Percentiles rank a stretch among this genome's conserved stretches.
Conservation (phyloP, 1,284 basidiomycete genomes). For the Leucoagaricus sp. region DNA sequence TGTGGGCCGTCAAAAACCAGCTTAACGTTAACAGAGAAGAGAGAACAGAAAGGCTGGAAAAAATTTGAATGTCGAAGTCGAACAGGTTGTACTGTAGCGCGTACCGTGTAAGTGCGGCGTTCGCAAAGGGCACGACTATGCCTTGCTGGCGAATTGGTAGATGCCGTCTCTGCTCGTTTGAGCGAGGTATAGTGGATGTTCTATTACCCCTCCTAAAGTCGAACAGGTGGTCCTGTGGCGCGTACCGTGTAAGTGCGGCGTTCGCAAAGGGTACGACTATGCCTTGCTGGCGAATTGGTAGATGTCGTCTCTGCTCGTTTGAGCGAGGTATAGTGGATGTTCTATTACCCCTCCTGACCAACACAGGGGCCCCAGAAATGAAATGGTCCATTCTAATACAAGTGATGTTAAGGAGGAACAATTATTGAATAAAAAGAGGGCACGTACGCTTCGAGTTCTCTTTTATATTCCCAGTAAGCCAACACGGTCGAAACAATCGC, state of each 20-base stretch:
- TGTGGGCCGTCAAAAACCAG: slow-evolving; percentile 80
- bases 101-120: slow-evolving; percentile 33
- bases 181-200: slow-evolving; percentile 7
- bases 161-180: slow-evolving; percentile 2
- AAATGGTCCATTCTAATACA: not conserved
- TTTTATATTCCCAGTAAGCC: slow-evolving; percentile 61
- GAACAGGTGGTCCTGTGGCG: not conserved
- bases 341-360: slow-evolving; percentile 22
- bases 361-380: not conserved
- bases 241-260: slow-evolving; percentile 34
- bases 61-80: slow-evolving; percentile 10
- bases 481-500: slow-evolving; percentile 52
- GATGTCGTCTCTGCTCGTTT: slow-evolving; percentile 2
- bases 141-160: slow-evolving; percentile 15
- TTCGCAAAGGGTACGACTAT: slow-evolving; percentile 7
- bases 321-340: slow-evolving; percentile 6
- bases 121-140: slow-evolving; percentile 5
- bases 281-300: slow-evolving; percentile 15
- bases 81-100: slow-evolving; percentile 14
- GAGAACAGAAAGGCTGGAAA: slow-evolving; percentile 56
- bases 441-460: slow-evolving; percentile 47
- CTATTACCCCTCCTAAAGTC: slow-evolving; percentile 19
- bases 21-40: slow-evolving; percentile 68
- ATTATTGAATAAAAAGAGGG: slow-evolving; percentile 6
- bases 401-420: not conserved